A percentile compares a stretch with the other conserved stretches of the same genome.
Evolutionary conservation across 176 grass and related monocot species (phyloP).

Genomic region (Oryza australiensis): DNA sequence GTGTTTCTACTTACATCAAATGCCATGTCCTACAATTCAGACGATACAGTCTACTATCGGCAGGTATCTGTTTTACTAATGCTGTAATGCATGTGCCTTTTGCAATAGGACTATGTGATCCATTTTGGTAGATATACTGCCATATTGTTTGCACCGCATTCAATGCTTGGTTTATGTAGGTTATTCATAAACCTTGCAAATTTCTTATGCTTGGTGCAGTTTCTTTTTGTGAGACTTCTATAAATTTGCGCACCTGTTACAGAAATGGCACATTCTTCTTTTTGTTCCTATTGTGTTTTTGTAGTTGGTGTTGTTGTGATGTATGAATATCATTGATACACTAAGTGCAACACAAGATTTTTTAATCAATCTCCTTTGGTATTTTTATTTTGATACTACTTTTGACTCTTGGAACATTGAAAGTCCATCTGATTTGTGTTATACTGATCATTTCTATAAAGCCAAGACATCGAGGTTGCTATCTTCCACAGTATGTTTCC

Average conservation of each 20-base stretch:
- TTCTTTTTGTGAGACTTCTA: slow-evolving; percentile 11
- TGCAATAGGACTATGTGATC: slow-evolving; percentile 9
- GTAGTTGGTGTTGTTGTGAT: background rate
- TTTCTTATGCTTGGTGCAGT: background rate
- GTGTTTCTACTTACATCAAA: slow-evolving; percentile 75
- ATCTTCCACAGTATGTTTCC: slow-evolving; percentile 1
- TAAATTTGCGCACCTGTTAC: background rate
- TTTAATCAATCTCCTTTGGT: background rate
- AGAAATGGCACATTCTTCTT: background rate
- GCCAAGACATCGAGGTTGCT: background rate
- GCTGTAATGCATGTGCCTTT: background rate
- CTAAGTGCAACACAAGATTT: background rate
- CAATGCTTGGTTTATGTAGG: background rate
- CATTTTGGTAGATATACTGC: background rate
- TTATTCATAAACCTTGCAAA: background rate
- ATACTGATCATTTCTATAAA: slow-evolving; percentile 2
- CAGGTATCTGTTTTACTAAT: slow-evolving; percentile 56
- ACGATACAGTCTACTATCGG: slow-evolving; percentile 64
- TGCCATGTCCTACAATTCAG: slow-evolving; percentile 84
- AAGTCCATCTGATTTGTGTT: background rate
- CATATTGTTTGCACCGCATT: slow-evolving; percentile 19
- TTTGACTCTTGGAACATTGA: background rate
- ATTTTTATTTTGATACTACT: background rate
- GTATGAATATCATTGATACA: background rate
- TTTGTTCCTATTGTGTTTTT: background rate